Conservation (phyloP, 1,284 basidiomycete species). For the Naganishia sp. region DNA sequence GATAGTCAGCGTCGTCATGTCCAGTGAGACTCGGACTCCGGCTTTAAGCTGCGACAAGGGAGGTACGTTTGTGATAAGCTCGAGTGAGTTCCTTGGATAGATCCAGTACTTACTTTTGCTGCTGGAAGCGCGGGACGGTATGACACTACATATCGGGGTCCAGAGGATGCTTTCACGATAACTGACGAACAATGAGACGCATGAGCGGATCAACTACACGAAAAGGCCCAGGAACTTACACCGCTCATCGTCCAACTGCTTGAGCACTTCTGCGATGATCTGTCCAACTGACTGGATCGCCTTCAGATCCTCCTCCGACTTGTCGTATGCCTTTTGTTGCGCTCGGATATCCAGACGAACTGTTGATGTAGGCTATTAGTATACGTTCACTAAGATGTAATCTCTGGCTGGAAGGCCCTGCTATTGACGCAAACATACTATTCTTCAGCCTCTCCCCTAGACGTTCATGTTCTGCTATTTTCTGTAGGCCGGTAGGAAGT, state of each 20-base stretch:
- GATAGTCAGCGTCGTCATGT: conserved; percentile 99
- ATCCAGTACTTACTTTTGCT: conserved; percentile 60
- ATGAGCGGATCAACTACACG: not conserved
- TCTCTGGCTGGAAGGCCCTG: not conserved
- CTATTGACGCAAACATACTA: conserved; percentile 59
- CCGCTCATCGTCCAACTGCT: conserved; percentile 95
- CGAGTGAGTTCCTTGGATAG: not conserved
- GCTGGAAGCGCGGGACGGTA: conserved; percentile 91
- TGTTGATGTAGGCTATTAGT: conserved; percentile 30
- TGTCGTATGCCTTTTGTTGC: conserved; percentile 84
- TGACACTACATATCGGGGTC: conserved; percentile 98
- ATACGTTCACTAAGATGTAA: not conserved
- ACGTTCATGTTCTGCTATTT: conserved; percentile 83
- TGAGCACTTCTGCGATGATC: conserved; percentile 98
- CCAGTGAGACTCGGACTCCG: conserved; percentile 92
- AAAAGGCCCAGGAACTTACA: conserved; percentile 63
- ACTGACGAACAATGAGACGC: conserved; percentile 59
- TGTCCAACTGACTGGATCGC: conserved; percentile 98
- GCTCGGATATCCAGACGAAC: conserved; percentile 65
- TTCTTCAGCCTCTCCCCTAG: conserved; percentile 82
- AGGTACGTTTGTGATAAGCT: not conserved
- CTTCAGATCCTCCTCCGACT: conserved; percentile 99
- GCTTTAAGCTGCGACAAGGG: conserved; percentile 68
- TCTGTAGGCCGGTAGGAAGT: conserved; percentile 59
- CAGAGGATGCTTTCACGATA: conserved; percentile 98